phyloP scores from a whole-genome alignment of 2,329 filamentous ascomycete species.

The Blastomyces silverae region DNA sequence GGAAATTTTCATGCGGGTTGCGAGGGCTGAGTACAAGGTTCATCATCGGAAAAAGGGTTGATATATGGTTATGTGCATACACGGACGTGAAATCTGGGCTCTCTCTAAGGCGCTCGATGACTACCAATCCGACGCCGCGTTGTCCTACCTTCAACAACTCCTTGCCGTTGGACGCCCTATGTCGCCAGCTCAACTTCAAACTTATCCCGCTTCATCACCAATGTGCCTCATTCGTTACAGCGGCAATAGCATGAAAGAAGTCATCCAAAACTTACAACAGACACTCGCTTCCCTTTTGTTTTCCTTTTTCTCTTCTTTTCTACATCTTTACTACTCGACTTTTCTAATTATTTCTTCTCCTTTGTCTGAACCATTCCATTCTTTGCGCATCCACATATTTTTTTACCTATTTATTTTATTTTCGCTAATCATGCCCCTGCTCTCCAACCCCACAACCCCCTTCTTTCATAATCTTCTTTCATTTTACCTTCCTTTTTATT shows the following conservation, averaged over 20 bases:
- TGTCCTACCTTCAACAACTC: background rate
- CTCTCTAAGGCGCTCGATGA: background rate
- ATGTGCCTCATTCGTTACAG: background rate
- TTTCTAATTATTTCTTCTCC: background rate
- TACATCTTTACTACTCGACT: background rate
- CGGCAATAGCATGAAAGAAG: background rate
- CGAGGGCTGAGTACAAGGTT: constrained; percentile 77
- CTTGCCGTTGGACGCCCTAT: background rate
- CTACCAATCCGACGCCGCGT: background rate
- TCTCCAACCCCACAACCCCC: background rate
- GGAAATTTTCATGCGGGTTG: constrained; percentile 84
- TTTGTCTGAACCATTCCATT: background rate
- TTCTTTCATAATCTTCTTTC: background rate
- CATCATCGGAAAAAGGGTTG: constrained; percentile 46
- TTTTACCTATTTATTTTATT: background rate
- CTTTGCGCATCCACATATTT: background rate
- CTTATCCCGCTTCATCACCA: background rate
- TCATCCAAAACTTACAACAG: background rate
- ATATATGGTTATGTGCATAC: background rate
- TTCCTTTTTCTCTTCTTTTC: background rate
- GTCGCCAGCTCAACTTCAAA: background rate
- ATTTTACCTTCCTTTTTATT: background rate
- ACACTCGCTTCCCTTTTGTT: background rate
- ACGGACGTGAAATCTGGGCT: background rate
- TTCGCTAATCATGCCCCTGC: background rate